Conservation (phyloP, 176 grass and related monocot genomes). For the Panicum miliaceum region DNA sequence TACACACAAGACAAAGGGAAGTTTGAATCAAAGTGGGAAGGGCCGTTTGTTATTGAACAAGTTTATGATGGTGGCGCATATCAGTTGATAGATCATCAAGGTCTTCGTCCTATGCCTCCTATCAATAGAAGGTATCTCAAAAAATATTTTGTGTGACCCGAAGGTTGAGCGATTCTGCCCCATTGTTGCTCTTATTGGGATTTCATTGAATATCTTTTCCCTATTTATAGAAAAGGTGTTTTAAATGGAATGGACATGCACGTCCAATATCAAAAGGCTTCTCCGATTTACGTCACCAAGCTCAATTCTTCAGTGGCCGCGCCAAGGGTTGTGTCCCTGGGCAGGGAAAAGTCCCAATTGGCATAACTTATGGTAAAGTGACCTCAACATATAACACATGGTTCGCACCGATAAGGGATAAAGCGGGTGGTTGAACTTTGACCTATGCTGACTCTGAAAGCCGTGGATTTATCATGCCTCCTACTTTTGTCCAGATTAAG, state of each 20-base stretch:
- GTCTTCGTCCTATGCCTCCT: not conserved
- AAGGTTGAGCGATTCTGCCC: not conserved
- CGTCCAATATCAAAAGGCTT: not conserved
- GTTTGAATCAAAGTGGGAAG: not conserved
- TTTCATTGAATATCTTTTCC: no score
- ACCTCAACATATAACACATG: not conserved
- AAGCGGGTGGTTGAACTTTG: rapidly evolving
- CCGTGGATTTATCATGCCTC: not conserved
- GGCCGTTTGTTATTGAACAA: not conserved
- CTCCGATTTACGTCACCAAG: not conserved
- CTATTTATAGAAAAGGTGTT: not conserved
- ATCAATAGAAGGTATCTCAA: not conserved
- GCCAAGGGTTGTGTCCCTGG: no score
- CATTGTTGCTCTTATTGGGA: no score
- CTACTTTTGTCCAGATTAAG: not conserved
- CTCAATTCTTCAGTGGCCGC: not conserved
- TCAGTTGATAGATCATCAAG: not conserved
- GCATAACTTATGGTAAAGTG: no score
- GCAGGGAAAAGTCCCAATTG: not conserved
- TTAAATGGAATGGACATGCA: not conserved
- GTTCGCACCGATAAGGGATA: not conserved
- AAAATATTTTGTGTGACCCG: not conserved
- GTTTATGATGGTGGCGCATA: not conserved
- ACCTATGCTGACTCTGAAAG: not conserved
- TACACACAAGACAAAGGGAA: slow-evolving; percentile 9